Percentiles rank a stretch among this genome's conserved stretches.
Evolutionary conservation across 164 flowering plant species (phyloP).

Genomic region (Vitis riparia): DNA sequence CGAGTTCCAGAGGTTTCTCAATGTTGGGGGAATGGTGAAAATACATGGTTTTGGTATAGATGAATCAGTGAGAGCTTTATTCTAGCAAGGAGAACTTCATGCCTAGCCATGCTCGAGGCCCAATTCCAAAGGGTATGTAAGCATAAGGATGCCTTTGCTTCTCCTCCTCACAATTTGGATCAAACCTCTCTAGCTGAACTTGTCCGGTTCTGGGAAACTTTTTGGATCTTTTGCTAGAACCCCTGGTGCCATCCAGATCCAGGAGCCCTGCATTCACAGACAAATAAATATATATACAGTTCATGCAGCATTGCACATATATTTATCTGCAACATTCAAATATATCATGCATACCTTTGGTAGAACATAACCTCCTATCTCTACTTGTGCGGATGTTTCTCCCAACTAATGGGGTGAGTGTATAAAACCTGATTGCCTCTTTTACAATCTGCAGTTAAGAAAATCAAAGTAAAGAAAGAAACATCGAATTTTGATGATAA

Average conservation of each 20-base stretch:
- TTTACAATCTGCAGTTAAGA: conserved; percentile 66
- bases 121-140: conserved; percentile 88
- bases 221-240: conserved; percentile 88
- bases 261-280: conserved; percentile 63
- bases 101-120: conserved; percentile 88
- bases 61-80: conserved; percentile 76
- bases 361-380: conserved; percentile 81
- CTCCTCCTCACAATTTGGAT: conserved; percentile 75
- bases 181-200: conserved; percentile 90
- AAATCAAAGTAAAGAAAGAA: neutral
- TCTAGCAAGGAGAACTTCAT: conserved; percentile 79
- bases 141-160: conserved; percentile 90
- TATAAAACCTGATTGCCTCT: conserved; percentile 85
- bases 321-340: neutral
- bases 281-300: neutral
- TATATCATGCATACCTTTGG: conserved; percentile 66
- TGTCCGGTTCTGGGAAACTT: conserved; percentile 86
- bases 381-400: conserved; percentile 75
- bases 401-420: conserved; percentile 88
- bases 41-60: conserved; percentile 55
- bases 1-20: conserved; percentile 81
- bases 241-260: conserved; percentile 95
- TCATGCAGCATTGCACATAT: too few relatives aligned
- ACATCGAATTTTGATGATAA: neutral
- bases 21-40: conserved; percentile 74